Evolutionary conservation across 1,284 basidiomycete species (phyloP), one percentile per base, ranked within the genome.

Genomic region (Rhodofomes roseus): DNA sequence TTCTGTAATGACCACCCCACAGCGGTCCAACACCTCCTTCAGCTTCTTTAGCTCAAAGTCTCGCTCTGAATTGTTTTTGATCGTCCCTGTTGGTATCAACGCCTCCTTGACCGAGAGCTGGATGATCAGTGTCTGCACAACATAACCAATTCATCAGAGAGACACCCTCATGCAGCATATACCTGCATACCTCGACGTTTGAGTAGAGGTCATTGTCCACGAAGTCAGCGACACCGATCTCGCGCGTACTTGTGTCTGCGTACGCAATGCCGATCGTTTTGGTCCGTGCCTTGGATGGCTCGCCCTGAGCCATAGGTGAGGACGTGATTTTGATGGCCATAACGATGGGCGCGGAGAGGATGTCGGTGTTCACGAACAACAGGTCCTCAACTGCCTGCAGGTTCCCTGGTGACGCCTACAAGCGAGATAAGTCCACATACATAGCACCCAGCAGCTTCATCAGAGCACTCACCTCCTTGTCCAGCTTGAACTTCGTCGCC

Each of bases 31-130:
- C 41, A 95, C 85, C 25, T 86, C 86, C 68, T 87, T 87, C 41
- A 97, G 79, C 72, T 96, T 96, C 65, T 84, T 86, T 31, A 96
- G 76, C 64, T 99, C 96, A 60, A 95, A 80, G 71, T 98, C 95
- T 34, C 89, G 82, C 69, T 91, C 88, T 0, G 89, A 87, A 1
- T 77, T 85, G 0, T 88, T 88, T 31, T 84, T 80, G 0, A 77
- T 73, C 3, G 89, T 90, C n/a, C 87, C 87, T 0, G 83, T 84
- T 0, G 87, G 81, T 39, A 91, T 78, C 60, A 91, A 81, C 34
- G 93, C 95, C 74, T 99, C 97, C 73, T 99, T 99, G 48, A 96
- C 94, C 2, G 94, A 96, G 1, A 99, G 84, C 73, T 99, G 97
- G 62, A 99, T 98, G 52, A 98, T 79, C 16, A 99, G 83, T 3